Percentiles rank a stretch among this genome's conserved stretches.
Evolutionary conservation across 495 filamentous ascomycete genomes (phyloP).

Genomic region (Lasiosphaeria hispida): DNA sequence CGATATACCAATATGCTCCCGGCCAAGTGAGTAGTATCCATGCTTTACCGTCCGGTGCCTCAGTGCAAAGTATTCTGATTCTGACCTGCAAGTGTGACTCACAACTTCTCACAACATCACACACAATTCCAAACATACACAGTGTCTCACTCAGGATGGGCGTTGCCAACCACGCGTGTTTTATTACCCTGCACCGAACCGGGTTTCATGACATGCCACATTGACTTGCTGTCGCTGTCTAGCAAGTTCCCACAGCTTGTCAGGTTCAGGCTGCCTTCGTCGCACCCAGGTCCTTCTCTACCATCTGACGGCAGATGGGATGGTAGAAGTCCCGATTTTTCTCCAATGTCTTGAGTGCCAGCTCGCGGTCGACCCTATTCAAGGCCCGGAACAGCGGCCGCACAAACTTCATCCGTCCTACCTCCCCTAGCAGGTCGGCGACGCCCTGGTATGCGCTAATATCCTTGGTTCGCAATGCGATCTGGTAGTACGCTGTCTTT

Average conservation of each 20-base stretch:
- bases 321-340: constrained; percentile 91
- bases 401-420: constrained; percentile 97
- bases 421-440: constrained; percentile 69
- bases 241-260: too few species aligned
- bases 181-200: not conserved
- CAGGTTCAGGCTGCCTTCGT: constrained; percentile 4
- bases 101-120: too few species aligned
- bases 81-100: too few species aligned
- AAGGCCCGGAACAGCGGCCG: constrained; percentile 75
- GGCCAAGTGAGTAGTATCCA: too few species aligned
- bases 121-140: too few species aligned
- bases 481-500: constrained; percentile 68
- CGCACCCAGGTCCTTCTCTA: constrained; percentile 75
- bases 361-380: constrained; percentile 64
- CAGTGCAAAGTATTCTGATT: too few species aligned
- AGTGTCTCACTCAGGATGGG: too few species aligned
- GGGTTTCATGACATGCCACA: not conserved
- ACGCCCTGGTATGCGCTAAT: constrained; percentile 63
- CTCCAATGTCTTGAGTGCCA: constrained; percentile 81
- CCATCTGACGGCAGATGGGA: constrained; percentile 80
- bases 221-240: not conserved
- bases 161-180: too few species aligned
- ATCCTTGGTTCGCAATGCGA: constrained; percentile 74
- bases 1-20: too few species aligned
- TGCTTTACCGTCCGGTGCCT: too few species aligned